Percentiles rank a stretch among this genome's conserved stretches.
Conservation (phyloP, 129 eudicot genomes). For the Flaveria trinervia region DNA sequence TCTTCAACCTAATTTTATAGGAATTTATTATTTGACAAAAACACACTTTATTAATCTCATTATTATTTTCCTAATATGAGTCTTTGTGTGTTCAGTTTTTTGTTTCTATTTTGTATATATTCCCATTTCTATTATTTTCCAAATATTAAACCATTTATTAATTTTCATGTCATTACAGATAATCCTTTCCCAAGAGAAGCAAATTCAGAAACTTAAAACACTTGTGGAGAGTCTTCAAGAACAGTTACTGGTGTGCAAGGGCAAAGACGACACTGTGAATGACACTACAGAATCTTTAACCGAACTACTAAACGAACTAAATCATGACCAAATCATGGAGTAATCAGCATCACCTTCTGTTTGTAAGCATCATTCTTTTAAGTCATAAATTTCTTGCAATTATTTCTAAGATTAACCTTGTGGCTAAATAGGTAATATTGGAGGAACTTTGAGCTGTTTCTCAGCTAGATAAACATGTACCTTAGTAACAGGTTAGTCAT, state of each 20-base stretch:
- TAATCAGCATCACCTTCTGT: conserved; percentile 22
- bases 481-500: conserved; percentile 38
- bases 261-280: conserved; percentile 36
- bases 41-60: not conserved
- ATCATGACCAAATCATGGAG: conserved; percentile 43
- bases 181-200: conserved; percentile 53
- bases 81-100: not conserved
- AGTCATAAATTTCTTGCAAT: not conserved
- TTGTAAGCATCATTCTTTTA: conserved; percentile 26
- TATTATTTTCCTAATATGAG: not conserved
- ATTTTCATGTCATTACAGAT: conserved; percentile 40
- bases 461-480: conserved; percentile 23
- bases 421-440: conserved; percentile 30
- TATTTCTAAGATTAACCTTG: conserved; percentile 5
- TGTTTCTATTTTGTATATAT: not conserved
- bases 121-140: not conserved
- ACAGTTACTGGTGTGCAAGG: conserved; percentile 47
- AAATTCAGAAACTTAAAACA: conserved; percentile 48
- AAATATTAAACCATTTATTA: conserved; percentile 5
- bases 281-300: conserved; percentile 40
- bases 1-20: not conserved
- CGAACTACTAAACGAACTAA: conserved; percentile 42
- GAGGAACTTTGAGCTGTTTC: conserved; percentile 13
- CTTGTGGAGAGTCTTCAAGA: conserved; percentile 50
- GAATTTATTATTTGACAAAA: not conserved